These are phyloP conservation scores for Calonectria honghensis DNA, from an alignment of 2,329 filamentous ascomycete species.

Conservation along the genomic window DNA sequence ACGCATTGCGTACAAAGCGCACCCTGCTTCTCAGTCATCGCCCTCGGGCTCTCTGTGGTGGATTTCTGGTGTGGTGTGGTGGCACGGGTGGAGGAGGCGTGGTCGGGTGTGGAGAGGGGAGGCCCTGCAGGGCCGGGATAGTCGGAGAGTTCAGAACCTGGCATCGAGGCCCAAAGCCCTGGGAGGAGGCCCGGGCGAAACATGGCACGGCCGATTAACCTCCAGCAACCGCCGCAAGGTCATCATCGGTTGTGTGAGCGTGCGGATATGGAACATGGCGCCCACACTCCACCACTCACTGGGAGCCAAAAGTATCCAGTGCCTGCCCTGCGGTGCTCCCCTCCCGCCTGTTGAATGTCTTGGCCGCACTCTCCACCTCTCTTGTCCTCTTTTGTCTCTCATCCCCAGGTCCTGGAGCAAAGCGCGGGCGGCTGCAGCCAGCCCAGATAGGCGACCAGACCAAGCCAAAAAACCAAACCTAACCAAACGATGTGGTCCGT, in stretches of 20 bases:
- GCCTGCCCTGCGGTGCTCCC: slow-evolving; percentile 16
- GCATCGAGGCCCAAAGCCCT: slow-evolving; percentile 29
- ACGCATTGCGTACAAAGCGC: slow-evolving; percentile 21
- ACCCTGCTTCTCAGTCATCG: slow-evolving; percentile 16
- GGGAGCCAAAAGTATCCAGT: background rate
- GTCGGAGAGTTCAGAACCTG: slow-evolving; percentile 25
- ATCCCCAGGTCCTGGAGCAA: slow-evolving; percentile 1
- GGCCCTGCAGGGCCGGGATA: slow-evolving; percentile 30
- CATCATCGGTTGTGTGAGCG: slow-evolving; percentile 30
- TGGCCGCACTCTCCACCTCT: slow-evolving; percentile 25
- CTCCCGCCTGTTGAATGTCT: slow-evolving; percentile 19
- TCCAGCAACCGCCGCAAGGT: slow-evolving; percentile 8
- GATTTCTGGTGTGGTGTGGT: slow-evolving; percentile 32
- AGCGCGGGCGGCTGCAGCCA: slow-evolving; percentile 26
- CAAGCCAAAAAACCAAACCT: slow-evolving; percentile 2
- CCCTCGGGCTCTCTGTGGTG: slow-evolving; percentile 30
- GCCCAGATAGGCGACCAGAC: slow-evolving; percentile 31
- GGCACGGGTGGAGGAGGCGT: slow-evolving; percentile 31
- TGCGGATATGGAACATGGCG: slow-evolving; percentile 34
- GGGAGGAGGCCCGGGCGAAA: slow-evolving; percentile 32
- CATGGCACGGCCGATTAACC: slow-evolving; percentile 28
- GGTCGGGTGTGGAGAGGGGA: slow-evolving; percentile 26
- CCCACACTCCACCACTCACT: slow-evolving; percentile 32
- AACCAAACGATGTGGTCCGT: slow-evolving; percentile 22
- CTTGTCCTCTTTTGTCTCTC: slow-evolving; percentile 20